Conservation (phyloP, 768 basidiomycete genomes). For the Strobilomyces dryophilus region DNA sequence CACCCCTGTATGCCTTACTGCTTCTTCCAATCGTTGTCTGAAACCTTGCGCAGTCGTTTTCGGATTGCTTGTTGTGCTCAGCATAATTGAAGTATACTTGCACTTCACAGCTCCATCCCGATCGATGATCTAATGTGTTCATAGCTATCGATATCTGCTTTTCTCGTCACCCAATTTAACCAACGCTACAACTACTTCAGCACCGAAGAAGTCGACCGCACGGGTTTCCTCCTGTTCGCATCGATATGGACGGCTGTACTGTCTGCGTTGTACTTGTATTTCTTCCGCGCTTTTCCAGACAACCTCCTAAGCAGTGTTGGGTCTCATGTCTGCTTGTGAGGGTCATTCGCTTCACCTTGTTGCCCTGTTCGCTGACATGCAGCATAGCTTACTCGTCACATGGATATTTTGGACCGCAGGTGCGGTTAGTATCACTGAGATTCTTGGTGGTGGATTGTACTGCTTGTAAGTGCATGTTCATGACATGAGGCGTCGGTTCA, state of each 20-base stretch:
- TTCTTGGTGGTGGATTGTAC: slow-evolving; percentile 65
- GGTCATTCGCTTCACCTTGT: neutral
- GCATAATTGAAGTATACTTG: slow-evolving; percentile 56
- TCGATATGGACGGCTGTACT: slow-evolving; percentile 68
- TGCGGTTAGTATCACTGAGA: slow-evolving; percentile 63
- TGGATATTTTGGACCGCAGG: slow-evolving; percentile 80
- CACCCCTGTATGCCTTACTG: slow-evolving; percentile 46
- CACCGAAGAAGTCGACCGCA: slow-evolving; percentile 51
- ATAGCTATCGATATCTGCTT: slow-evolving; percentile 69
- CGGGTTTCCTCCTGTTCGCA: slow-evolving; percentile 65
- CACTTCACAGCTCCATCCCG: neutral
- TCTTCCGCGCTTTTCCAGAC: slow-evolving; percentile 50
- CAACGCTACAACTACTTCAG: slow-evolving; percentile 47
- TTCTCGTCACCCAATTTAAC: slow-evolving; percentile 63
- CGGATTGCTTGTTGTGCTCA: slow-evolving; percentile 51
- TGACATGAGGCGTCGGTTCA: neutral
- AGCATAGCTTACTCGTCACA: slow-evolving; percentile 55
- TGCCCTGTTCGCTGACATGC: slow-evolving; percentile 3
- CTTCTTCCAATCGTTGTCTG: neutral
- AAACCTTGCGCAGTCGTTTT: slow-evolving; percentile 44
- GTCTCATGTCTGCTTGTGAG: slow-evolving; percentile 63
- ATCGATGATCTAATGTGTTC: neutral
- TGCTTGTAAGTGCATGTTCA: slow-evolving; percentile 47
- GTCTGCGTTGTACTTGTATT: slow-evolving; percentile 44
- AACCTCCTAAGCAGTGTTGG: slow-evolving; percentile 56